phyloP scores from a whole-genome alignment of 495 filamentous ascomycete species.

The Penicillium tannophilum region DNA sequence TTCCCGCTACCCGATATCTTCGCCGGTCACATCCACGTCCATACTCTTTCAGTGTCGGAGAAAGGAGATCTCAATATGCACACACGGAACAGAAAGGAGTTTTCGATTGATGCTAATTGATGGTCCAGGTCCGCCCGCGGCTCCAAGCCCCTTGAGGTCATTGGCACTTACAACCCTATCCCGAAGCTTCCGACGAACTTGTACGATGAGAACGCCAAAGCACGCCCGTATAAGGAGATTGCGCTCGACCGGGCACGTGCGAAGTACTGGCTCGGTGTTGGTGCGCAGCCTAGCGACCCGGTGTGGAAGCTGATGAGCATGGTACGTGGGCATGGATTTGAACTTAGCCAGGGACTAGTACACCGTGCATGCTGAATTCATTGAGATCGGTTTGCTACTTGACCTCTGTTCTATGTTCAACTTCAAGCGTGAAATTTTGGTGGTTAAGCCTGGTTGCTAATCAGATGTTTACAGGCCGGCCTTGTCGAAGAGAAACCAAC shows the following conservation, averaged over 20 bases:
- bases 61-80: neutral
- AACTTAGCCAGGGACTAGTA: neutral
- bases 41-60: neutral
- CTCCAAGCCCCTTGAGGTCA: slow-evolving; percentile 87
- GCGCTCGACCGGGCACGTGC: slow-evolving; percentile 78
- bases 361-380: neutral
- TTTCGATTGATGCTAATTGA: neutral
- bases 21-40: neutral
- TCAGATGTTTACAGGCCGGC: slow-evolving; percentile 26
- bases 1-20: neutral
- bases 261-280: slow-evolving; percentile 95
- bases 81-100: neutral
- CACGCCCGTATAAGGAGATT: slow-evolving; percentile 80
- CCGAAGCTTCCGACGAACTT: slow-evolving; percentile 66
- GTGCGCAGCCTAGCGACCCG: slow-evolving; percentile 88
- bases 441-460: neutral
- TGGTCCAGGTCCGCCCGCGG: slow-evolving; percentile 65
- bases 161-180: slow-evolving; percentile 92
- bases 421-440: neutral
- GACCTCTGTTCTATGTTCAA: neutral
- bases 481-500: slow-evolving; percentile 33
- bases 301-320: slow-evolving; percentile 83
- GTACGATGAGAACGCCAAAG: slow-evolving; percentile 59
- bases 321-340: slow-evolving; percentile 55
- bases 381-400: neutral